Evolutionary conservation across 148 eudicot genomes (phyloP).

Genomic region (Rhododendron henanense): DNA sequence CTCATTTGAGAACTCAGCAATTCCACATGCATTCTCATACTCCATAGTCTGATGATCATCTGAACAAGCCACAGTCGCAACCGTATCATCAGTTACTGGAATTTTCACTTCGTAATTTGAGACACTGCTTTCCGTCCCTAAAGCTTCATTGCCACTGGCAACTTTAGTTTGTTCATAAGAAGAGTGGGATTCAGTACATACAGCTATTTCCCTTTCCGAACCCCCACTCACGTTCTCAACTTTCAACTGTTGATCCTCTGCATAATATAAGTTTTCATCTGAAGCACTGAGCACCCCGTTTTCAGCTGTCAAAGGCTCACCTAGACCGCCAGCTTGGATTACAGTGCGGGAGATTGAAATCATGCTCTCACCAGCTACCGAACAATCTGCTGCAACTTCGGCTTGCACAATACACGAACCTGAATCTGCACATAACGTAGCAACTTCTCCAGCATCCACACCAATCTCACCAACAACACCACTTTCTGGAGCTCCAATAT

Average conservation of each 20-base stretch:
- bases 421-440: background rate
- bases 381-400: slow-evolving; percentile 6
- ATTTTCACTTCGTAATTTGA: slow-evolving; percentile 8
- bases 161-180: slow-evolving; percentile 9
- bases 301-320: background rate
- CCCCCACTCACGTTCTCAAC: background rate
- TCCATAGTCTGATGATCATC: slow-evolving; percentile 4
- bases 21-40: background rate
- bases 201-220: slow-evolving; percentile 1
- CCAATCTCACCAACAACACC: background rate
- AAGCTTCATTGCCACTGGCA: background rate
- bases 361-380: background rate
- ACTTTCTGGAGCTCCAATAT: slow-evolving; percentile 4
- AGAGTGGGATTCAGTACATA: background rate
- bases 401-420: background rate
- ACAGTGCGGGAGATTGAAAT: background rate
- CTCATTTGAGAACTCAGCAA: slow-evolving; percentile 12
- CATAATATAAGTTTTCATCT: background rate
- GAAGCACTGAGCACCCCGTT: slow-evolving; percentile 3
- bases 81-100: background rate
- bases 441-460: background rate
- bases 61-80: slow-evolving; percentile 2
- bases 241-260: slow-evolving; percentile 12
- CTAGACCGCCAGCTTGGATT: background rate
- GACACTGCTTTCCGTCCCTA: background rate